These are phyloP conservation scores for Rutstroemia sp. DNA, from an alignment of 2,329 filamentous ascomycete species.

Conservation along the genomic window DNA sequence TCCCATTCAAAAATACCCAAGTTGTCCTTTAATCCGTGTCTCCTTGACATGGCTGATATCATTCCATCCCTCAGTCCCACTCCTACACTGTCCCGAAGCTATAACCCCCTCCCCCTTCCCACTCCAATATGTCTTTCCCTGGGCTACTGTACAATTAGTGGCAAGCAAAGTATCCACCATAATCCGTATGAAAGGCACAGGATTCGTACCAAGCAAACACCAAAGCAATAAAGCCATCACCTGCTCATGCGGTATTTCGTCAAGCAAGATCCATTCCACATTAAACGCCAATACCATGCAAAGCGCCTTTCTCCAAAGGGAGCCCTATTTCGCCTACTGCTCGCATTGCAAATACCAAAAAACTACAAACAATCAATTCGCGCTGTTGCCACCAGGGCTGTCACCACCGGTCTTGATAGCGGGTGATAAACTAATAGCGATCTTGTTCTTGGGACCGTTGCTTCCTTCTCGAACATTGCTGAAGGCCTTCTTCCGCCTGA, in stretches of 20 bases:
- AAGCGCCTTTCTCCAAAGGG: constrained; percentile 3
- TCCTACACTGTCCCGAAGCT: not conserved
- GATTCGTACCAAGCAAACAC: not conserved
- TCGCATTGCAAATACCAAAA: not conserved
- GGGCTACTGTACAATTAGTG: not conserved
- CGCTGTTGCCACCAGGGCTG: constrained; percentile 12
- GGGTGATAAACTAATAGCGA: constrained; percentile 50
- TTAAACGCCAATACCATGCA: constrained; percentile 7
- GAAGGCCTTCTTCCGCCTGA: constrained; percentile 41
- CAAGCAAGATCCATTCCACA: not conserved
- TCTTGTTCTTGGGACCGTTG: constrained; percentile 40
- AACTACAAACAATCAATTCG: not conserved
- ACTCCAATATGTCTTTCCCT: not conserved
- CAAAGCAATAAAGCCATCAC: not conserved
- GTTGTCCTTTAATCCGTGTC: too few relatives aligned
- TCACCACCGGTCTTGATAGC: constrained; percentile 29
- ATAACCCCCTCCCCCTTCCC: not conserved
- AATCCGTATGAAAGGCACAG: not conserved
- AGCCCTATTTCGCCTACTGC: not conserved
- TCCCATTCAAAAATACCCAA: too few relatives aligned
- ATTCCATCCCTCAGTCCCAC: not conserved
- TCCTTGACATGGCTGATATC: not conserved
- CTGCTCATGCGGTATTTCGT: not conserved
- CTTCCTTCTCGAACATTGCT: constrained; percentile 34
- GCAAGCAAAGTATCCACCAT: not conserved